Evolutionary conservation across 1,284 basidiomycete species (phyloP).

Genomic region (Meira miltonrushii): DNA sequence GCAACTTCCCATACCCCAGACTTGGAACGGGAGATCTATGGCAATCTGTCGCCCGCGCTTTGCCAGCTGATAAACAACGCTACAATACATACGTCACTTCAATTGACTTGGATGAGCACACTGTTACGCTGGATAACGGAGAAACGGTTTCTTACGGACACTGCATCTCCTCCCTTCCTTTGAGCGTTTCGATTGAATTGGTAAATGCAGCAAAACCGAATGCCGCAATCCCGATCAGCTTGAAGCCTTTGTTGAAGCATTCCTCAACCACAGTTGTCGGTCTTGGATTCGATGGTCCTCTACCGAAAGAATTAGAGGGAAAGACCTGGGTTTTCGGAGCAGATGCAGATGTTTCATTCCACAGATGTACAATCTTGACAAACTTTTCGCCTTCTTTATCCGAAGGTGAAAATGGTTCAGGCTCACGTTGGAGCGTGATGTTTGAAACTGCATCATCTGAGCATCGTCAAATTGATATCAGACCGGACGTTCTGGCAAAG

Average conservation of each 20-base stretch:
- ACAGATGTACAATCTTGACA: constrained; percentile 2
- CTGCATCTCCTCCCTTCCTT: constrained; percentile 5
- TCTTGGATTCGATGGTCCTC: background rate
- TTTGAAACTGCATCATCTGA: constrained; percentile 8
- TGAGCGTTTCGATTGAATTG: background rate
- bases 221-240: background rate
- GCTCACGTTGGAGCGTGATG: constrained; percentile 5
- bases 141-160: constrained; percentile 1
- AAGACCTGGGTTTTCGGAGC: constrained; percentile 7
- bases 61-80: constrained; percentile 1
- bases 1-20: constrained; percentile 1
- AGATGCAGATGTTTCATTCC: constrained; percentile 4
- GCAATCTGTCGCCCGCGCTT: background rate
- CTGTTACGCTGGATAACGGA: background rate
- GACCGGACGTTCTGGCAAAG: background rate
- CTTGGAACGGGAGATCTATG: constrained; percentile 6
- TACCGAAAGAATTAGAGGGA: constrained; percentile 1
- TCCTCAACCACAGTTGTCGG: constrained; percentile 8
- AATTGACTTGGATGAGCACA: background rate
- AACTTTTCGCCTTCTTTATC: constrained; percentile 9
- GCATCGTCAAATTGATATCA: background rate
- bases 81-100: background rate
- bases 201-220: background rate
- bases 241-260: background rate
- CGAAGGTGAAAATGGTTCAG: background rate